These are phyloP conservation scores for Phytophthora sansomeana DNA, from an alignment of 352 stramenopile species.

Conservation along the genomic window DNA sequence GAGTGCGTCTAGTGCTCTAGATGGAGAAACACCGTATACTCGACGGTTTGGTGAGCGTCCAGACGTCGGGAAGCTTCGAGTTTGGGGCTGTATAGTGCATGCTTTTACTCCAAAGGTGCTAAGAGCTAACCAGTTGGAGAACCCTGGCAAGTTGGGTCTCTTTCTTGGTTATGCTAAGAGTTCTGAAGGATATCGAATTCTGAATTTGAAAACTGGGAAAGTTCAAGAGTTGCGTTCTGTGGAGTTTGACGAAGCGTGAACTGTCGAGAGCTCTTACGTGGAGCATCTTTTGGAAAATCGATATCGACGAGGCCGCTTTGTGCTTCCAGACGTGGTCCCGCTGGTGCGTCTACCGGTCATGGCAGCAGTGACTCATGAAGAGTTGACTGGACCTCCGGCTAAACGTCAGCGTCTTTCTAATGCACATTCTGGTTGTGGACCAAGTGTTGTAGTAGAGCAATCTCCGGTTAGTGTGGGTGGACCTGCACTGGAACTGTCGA, in stretches of 20 bases:
- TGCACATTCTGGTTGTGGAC: not conserved
- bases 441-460: not conserved
- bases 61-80: not conserved
- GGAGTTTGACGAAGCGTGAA: no score
- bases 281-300: no score
- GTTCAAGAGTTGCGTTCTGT: no score
- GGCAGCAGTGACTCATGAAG: slow-evolving; percentile 1
- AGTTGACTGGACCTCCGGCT: slow-evolving; percentile 1
- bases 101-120: slow-evolving; percentile 15
- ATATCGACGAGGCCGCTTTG: no score
- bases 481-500: not conserved
- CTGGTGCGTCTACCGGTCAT: not conserved
- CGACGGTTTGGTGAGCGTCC: slow-evolving; percentile 8
- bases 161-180: slow-evolving; percentile 5
- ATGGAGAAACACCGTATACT: slow-evolving; percentile 7
- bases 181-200: no score
- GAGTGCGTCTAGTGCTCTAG: slow-evolving; percentile 2
- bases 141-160: slow-evolving; percentile 13
- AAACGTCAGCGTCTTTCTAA: not conserved
- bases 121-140: slow-evolving; percentile 8
- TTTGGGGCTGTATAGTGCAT: slow-evolving; percentile 10
- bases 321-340: no score
- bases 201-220: no score
- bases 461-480: not conserved
- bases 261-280: no score